Evolutionary conservation across 805 yeast genomes (phyloP).

Genomic region (Schwanniomyces polymorphus): DNA sequence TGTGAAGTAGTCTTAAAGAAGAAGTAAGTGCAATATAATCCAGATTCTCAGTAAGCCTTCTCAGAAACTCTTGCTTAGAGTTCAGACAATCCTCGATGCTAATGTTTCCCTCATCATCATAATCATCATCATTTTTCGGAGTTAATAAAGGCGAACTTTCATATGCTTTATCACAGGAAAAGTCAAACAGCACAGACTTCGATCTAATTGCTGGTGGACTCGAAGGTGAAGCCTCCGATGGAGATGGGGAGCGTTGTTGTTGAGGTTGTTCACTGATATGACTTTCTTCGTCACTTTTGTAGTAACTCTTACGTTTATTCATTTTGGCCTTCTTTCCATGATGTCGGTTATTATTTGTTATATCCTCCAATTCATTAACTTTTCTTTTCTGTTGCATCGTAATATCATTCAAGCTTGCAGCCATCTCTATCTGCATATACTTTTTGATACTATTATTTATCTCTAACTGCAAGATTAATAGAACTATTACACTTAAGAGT

Average conservation of each 20-base stretch:
- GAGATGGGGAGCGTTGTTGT: slow-evolving; percentile 21
- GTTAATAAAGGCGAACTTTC: slow-evolving; percentile 38
- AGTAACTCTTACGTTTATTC: slow-evolving; percentile 8
- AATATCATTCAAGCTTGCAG: slow-evolving; percentile 31
- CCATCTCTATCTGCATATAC: slow-evolving; percentile 18
- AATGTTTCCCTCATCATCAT: slow-evolving; percentile 13
- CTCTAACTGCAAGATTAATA: neutral
- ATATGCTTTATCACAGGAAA: slow-evolving; percentile 22
- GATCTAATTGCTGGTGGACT: slow-evolving; percentile 16
- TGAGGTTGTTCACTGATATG: slow-evolving; percentile 5
- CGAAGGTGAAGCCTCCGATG: slow-evolving; percentile 17
- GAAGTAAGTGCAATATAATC: slow-evolving; percentile 38
- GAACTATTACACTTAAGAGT: neutral
- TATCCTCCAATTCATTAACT: slow-evolving; percentile 35
- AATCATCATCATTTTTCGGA: slow-evolving; percentile 42
- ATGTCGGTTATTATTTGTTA: slow-evolving; percentile 27
- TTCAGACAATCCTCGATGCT: neutral
- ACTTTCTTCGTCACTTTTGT: slow-evolving; percentile 7
- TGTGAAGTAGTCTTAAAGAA: slow-evolving; percentile 27
- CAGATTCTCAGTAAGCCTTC: slow-evolving; percentile 24
- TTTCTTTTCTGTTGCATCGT: slow-evolving; percentile 27
- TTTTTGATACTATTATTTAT: neutral
- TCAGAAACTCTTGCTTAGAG: slow-evolving; percentile 1
- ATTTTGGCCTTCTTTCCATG: slow-evolving; percentile 25
- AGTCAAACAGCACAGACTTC: slow-evolving; percentile 29